phyloP scores from a whole-genome alignment of 1,284 basidiomycete genomes.

The Cryptococcus maquisensis region DNA sequence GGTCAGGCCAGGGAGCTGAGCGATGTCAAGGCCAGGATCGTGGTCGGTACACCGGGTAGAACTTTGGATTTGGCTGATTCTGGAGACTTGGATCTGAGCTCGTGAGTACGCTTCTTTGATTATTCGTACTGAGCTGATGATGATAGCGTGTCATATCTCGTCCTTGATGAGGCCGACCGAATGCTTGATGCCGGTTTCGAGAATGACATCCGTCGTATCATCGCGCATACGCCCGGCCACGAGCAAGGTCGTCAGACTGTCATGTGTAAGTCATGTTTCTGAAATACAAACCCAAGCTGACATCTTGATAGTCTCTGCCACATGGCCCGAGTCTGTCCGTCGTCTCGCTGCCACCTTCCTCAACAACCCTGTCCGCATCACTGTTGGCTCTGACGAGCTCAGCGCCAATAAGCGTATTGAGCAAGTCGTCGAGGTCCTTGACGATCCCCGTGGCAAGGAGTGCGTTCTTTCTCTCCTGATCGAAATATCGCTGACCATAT shows the following conservation, averaged over 20 bases:
- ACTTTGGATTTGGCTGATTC: constrained; percentile 85
- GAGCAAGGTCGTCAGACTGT: constrained; percentile 71
- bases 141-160: constrained; percentile 78
- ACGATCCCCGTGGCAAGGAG: constrained; percentile 84
- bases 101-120: constrained; percentile 51
- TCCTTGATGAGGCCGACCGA: constrained; percentile 94
- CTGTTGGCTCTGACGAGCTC: constrained; percentile 92
- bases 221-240: constrained; percentile 65
- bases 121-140: not conserved
- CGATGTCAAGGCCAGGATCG: constrained; percentile 62
- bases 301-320: constrained; percentile 72
- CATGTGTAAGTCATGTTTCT: constrained; percentile 69
- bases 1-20: constrained; percentile 65
- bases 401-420: constrained; percentile 87
- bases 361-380: constrained; percentile 78
- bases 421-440: constrained; percentile 77
- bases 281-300: not conserved
- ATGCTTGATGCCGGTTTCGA: constrained; percentile 99
- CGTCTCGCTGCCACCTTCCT: constrained; percentile 89
- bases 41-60: constrained; percentile 92
- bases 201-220: constrained; percentile 93
- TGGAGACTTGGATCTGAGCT: constrained; percentile 74
- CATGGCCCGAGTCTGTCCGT: constrained; percentile 96
- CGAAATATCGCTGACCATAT: not conserved
- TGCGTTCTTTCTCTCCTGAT: constrained; percentile 34